Evolutionary conservation across 768 basidiomycete species (phyloP).

Genomic region (Pleurotus tuber-regium): DNA sequence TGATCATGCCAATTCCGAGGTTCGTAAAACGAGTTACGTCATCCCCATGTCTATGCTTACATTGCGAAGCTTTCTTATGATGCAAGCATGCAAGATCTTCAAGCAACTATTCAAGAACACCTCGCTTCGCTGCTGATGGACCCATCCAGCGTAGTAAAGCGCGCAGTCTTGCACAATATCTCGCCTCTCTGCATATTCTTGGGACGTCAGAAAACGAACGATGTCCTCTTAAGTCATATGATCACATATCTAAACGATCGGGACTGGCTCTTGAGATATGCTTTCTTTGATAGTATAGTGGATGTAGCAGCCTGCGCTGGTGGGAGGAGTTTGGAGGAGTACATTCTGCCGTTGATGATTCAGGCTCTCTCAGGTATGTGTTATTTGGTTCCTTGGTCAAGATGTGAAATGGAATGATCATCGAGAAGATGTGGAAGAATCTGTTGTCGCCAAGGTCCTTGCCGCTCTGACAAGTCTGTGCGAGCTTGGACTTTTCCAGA

Average conservation of each 20-base stretch:
- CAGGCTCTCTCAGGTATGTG: conserved; percentile 86
- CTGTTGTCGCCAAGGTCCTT: conserved; percentile 90
- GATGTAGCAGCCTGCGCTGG: conserved; percentile 95
- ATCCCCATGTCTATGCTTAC: neutral
- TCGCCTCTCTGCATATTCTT: conserved; percentile 91
- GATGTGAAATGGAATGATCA: neutral
- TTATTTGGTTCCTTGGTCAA: neutral
- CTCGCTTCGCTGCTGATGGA: conserved; percentile 86
- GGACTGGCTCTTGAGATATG: conserved; percentile 88
- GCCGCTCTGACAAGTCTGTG: conserved; percentile 83
- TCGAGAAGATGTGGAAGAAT: conserved; percentile 85
- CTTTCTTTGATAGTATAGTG: conserved; percentile 95
- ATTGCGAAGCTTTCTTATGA: conserved; percentile 82
- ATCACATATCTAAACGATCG: conserved; percentile 86
- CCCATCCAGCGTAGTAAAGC: conserved; percentile 84
- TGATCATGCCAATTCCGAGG: conserved; percentile 82
- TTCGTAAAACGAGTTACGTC: conserved; percentile 23
- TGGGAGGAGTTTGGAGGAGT: conserved; percentile 88
- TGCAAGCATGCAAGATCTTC: conserved; percentile 80
- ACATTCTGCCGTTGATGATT: conserved; percentile 94
- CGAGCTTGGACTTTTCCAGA: conserved; percentile 86
- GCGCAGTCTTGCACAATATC: conserved; percentile 85
- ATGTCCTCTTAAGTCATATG: conserved; percentile 89
- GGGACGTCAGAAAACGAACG: conserved; percentile 90
- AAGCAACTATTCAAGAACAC: conserved; percentile 82